A percentile compares a stretch with the other conserved stretches of the same genome.
Evolutionary conservation across 306 rosid species (phyloP).

Genomic region (Pterocarpus macrocarpus): DNA sequence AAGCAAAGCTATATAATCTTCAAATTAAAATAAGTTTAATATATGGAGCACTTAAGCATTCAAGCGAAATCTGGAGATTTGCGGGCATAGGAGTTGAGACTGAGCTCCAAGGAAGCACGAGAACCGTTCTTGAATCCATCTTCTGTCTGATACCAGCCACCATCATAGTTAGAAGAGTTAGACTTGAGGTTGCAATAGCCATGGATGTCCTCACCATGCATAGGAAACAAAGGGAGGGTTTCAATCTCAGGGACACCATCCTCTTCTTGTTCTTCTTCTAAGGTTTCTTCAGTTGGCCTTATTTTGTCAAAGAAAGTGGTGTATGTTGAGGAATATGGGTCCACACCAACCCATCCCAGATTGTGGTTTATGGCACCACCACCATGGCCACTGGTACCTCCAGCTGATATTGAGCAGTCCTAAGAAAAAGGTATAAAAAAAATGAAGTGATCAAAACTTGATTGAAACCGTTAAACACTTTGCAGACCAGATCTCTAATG

Average conservation of each 20-base stretch:
- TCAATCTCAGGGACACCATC: constrained; percentile 65
- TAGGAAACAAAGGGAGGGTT: constrained; percentile 94
- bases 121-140: constrained; percentile 51
- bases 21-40: not conserved
- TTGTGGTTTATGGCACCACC: constrained; percentile 57
- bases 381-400: constrained; percentile 57
- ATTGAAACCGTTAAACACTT: constrained; percentile 20
- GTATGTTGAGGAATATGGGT: constrained; percentile 69
- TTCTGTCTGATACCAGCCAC: constrained; percentile 59
- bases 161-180: constrained; percentile 59
- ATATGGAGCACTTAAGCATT: not conserved
- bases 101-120: constrained; percentile 87
- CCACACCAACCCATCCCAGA: constrained; percentile 74
- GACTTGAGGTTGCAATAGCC: constrained; percentile 70
- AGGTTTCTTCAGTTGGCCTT: constrained; percentile 45
- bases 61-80: constrained; percentile 62
- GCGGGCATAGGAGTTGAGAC: constrained; percentile 79
- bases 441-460: constrained; percentile 6
- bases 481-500: not conserved
- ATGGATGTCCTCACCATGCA: constrained; percentile 79
- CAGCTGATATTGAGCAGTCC: constrained; percentile 79
- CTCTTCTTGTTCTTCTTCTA: constrained; percentile 36
- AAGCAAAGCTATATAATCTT: constrained; percentile 23
- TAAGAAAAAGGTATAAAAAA: constrained; percentile 18
- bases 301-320: constrained; percentile 64